Conservation (phyloP, 768 basidiomycete species). For the Atractiella rhizophila region DNA sequence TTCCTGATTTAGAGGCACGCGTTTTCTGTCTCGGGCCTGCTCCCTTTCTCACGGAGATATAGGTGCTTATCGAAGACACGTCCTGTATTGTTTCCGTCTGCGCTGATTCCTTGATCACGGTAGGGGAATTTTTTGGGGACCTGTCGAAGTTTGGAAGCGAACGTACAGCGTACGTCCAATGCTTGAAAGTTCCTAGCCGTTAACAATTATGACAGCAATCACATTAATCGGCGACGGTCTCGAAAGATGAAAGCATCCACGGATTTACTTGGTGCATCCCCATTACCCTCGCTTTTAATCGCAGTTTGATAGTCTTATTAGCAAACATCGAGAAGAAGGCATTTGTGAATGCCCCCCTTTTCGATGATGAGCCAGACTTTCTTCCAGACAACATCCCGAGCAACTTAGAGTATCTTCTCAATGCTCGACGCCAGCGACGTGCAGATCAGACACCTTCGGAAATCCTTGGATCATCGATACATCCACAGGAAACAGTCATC, state of each 20-base stretch:
- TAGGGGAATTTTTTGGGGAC: slow-evolving; percentile 17
- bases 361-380: slow-evolving; percentile 62
- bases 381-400: slow-evolving; percentile 72
- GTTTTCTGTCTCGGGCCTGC: neutral
- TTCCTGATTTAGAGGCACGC: slow-evolving; percentile 12
- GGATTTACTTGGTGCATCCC: slow-evolving; percentile 12
- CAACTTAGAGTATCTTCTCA: slow-evolving; percentile 66
- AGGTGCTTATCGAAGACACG: slow-evolving; percentile 6
- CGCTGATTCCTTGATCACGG: slow-evolving; percentile 20
- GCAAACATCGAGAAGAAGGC: slow-evolving; percentile 47
- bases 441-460: slow-evolving; percentile 35
- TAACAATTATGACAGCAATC: neutral
- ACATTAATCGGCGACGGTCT: neutral
- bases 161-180: neutral
- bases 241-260: neutral
- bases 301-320: neutral
- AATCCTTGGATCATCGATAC: slow-evolving; percentile 3
- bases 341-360: slow-evolving; percentile 45
- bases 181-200: neutral
- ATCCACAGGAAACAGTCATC: slow-evolving; percentile 7
- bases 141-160: slow-evolving; percentile 2
- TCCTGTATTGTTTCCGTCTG: slow-evolving; percentile 16
- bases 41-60: neutral
- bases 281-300: no score
- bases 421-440: slow-evolving; percentile 26